Base-by-base conservation (phyloP, 2,329 filamentous ascomycete species). In the Aureobasidium sp. region DNA sequence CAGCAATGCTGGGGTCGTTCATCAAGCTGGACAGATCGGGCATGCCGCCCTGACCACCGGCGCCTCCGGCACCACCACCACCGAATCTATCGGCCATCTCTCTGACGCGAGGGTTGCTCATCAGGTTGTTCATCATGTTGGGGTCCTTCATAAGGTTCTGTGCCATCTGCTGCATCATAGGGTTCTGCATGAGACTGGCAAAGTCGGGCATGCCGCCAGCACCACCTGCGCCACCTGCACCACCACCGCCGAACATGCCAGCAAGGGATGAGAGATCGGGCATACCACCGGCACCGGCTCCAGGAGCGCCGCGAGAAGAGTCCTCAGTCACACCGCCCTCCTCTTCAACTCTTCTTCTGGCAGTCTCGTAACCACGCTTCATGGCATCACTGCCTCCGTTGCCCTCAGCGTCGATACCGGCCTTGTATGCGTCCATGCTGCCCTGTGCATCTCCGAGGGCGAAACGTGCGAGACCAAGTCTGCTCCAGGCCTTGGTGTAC, bases 121-220 rank as follows among this genome's bases (percentile, higher is more conserved):
- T 96, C 63, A 99, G 77, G 74, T 91, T 94, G 73, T 81, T 84
- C 85, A 97, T 88, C 80, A 92, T 86, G 11, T 96, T 90, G 0
- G 94, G 94, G 78, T 99, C 97, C 78, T 86, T 90, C 94, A 97
- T 97, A 61, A 99, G 77, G 76, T 90, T 96, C 80, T 97, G 91
- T 5, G 94, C 94, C 91, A 97, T 97, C 78, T 84, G 89, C 56
- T 91, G 86, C 78, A 99, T 96, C 94, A 97, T 97, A 62, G 94
- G 94, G 80, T 97, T 99, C 80, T 81, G 91, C 91, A 97, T 96
- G 74, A 99, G 87, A 66, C 85, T 84, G 66, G 85, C 78, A 27
- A 99, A 80, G 74, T 97, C 93, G 14, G 92, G 91, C 89, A 96
- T 94, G 61, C 90, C 90, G 57, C 88, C 88, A 8, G 79, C 86